phyloP scores from a whole-genome alignment of 257 asterid genomes.

The Voacanga thouarsii region DNA sequence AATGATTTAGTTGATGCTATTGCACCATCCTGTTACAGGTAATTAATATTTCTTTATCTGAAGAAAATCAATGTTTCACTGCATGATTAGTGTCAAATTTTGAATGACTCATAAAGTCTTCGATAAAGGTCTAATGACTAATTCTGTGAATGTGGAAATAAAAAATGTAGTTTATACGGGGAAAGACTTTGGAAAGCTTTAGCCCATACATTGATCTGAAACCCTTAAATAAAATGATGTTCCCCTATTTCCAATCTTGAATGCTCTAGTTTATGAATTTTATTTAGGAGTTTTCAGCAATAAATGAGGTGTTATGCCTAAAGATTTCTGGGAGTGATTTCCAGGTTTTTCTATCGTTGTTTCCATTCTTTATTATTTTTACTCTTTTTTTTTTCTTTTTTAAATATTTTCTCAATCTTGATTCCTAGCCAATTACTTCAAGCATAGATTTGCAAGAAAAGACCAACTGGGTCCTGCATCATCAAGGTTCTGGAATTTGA shows the following conservation, averaged over 20 bases:
- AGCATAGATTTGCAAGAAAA: neutral
- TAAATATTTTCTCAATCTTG: neutral
- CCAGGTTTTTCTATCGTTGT: neutral
- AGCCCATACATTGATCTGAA: neutral
- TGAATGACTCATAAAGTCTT: neutral
- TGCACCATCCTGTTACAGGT: conserved; percentile 99
- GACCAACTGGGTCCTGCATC: neutral
- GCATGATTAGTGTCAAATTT: neutral
- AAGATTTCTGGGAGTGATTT: neutral
- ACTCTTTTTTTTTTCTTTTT: too few species aligned
- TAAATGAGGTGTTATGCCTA: neutral
- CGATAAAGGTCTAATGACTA: neutral
- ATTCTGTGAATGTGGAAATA: neutral
- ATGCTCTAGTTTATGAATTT: neutral
- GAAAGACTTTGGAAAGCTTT: neutral
- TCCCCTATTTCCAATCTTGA: neutral
- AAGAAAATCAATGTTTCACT: neutral
- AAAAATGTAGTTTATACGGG: neutral
- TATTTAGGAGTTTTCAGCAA: neutral
- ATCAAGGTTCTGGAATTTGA: neutral
- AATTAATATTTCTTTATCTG: conserved; percentile 7
- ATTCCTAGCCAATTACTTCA: neutral
- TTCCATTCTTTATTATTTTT: neutral
- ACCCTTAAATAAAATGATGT: neutral
- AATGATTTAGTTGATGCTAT: conserved; percentile 93